Evolutionary conservation across 129 eudicot genomes (phyloP).

Genomic region (Centrapalus pauciflorus): DNA sequence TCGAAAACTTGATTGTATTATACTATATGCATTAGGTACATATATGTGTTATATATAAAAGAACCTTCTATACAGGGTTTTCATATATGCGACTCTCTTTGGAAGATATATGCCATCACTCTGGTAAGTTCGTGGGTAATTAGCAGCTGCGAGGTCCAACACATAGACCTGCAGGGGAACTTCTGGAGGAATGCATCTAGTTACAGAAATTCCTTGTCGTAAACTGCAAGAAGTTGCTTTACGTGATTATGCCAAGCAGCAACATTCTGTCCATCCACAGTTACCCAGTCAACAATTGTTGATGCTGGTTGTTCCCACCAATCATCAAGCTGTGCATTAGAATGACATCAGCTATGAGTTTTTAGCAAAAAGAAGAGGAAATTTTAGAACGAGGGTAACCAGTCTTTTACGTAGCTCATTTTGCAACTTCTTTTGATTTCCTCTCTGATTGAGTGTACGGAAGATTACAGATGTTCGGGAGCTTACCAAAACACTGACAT

Average conservation of each 20-base stretch:
- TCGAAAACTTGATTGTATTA: too few species aligned
- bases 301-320: slow-evolving; percentile 99
- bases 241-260: slow-evolving; percentile 91
- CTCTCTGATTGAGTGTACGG: background rate
- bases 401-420: background rate
- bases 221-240: slow-evolving; percentile 86
- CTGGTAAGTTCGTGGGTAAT: background rate
- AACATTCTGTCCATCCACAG: slow-evolving; percentile 81
- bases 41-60: background rate
- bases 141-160: background rate
- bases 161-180: background rate
- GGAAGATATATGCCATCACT: background rate
- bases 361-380: background rate
- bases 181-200: background rate
- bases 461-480: background rate
- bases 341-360: slow-evolving; percentile 8
- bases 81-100: background rate
- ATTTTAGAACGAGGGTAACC: background rate
- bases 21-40: too few species aligned
- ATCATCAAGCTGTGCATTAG: slow-evolving; percentile 74
- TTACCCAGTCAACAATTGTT: slow-evolving; percentile 93
- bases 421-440: background rate
- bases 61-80: background rate
- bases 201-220: slow-evolving; percentile 52
- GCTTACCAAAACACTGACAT: slow-evolving; percentile 84